Percentiles rank a stretch among this genome's conserved stretches.
phyloP scores from a whole-genome alignment of 2,329 filamentous ascomycete genomes.

The Chaetomium strumarium region DNA sequence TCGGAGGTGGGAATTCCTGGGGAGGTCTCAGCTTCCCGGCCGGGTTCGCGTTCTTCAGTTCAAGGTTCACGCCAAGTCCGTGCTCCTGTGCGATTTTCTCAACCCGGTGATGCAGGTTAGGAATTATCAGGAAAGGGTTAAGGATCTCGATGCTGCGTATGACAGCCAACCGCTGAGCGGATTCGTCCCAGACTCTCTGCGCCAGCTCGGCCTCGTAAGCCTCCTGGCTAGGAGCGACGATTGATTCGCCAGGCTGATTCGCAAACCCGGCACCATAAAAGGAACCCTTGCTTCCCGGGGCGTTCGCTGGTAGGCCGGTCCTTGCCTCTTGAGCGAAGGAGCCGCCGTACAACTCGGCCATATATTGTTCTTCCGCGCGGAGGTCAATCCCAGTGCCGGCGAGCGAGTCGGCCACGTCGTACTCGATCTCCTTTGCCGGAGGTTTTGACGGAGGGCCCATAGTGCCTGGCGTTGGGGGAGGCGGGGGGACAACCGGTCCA shows the following conservation, averaged over 20 bases:
- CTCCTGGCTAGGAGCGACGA: conserved; percentile 48
- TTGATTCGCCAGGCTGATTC: conserved; percentile 52
- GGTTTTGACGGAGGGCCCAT: conserved; percentile 59
- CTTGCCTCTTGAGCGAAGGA: conserved; percentile 39
- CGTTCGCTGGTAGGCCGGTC: conserved; percentile 50
- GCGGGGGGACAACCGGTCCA: conserved; percentile 21
- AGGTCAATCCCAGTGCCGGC: conserved; percentile 82
- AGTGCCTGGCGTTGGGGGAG: conserved; percentile 26
- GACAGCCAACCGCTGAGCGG: conserved; percentile 54
- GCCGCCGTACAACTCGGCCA: conserved; percentile 60
- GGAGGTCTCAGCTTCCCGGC: conserved; percentile 46
- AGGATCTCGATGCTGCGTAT: conserved; percentile 63
- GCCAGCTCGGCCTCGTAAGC: conserved; percentile 61
- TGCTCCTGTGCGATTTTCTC: conserved; percentile 54
- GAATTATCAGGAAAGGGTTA: conserved; percentile 66
- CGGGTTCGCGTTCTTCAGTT: conserved; percentile 43
- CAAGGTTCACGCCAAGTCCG: conserved; percentile 50
- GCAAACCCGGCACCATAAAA: conserved; percentile 62
- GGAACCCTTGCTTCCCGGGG: conserved; percentile 48
- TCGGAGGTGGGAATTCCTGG: conserved; percentile 44
- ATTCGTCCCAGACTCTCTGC: conserved; percentile 48
- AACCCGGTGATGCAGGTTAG: conserved; percentile 52
- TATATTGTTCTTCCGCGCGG: conserved; percentile 76
- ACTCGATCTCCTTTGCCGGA: conserved; percentile 55
- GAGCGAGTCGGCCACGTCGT: conserved; percentile 78